Percentiles rank a stretch among this genome's conserved stretches.
These are phyloP conservation scores for Daedaleopsis nitida DNA, from an alignment of 768 basidiomycete species.

Conservation along the genomic window DNA sequence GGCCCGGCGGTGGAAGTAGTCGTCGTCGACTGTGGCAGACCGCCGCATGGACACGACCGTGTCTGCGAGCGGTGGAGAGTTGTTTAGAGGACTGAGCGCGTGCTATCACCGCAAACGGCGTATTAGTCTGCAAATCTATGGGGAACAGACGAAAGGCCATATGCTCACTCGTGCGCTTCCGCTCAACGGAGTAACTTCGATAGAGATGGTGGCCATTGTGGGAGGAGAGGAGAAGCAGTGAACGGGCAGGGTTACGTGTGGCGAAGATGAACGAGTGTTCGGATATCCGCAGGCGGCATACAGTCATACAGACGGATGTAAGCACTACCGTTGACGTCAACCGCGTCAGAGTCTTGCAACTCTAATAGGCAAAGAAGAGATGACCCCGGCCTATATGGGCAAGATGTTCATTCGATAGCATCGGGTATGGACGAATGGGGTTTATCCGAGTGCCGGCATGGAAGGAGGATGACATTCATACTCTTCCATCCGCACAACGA, in stretches of 20 bases:
- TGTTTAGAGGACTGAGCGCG: neutral
- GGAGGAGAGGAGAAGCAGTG: neutral
- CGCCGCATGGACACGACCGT: conserved; percentile 19
- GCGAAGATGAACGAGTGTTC: neutral
- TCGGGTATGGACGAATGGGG: neutral
- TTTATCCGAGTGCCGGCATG: neutral
- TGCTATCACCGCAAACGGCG: neutral
- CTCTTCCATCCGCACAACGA: no score
- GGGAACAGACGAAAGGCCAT: neutral
- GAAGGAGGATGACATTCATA: neutral
- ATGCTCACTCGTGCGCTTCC: neutral
- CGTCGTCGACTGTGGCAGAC: conserved; percentile 25
- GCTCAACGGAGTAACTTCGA: neutral
- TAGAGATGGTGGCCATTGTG: neutral
- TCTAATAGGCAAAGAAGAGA: neutral
- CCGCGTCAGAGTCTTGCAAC: neutral
- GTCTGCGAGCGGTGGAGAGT: conserved; percentile 18
- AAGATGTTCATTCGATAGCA: neutral
- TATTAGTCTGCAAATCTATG: neutral
- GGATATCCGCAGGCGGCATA: neutral
- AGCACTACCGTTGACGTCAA: no score
- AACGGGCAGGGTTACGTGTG: neutral
- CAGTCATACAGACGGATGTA: no score
- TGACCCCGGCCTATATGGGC: neutral
- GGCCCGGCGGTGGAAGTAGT: conserved; percentile 26